Evolutionary conservation across 1,284 basidiomycete genomes (phyloP), one percentile per base, ranked within the genome.

Genomic region (Agaricales sp.): DNA sequence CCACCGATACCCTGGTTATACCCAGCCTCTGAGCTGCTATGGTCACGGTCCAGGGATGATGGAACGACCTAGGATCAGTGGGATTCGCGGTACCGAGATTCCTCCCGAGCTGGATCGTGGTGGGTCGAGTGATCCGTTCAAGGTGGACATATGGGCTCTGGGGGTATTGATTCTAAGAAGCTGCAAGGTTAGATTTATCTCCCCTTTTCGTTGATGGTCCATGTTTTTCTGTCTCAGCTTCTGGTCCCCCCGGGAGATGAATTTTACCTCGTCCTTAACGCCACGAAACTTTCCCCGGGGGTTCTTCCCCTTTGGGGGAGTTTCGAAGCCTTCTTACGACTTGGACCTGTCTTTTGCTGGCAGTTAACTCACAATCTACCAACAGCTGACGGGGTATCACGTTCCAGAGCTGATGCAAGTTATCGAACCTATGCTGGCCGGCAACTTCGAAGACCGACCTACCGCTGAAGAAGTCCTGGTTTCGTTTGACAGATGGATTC

Each of bases 111-210:
- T 76, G 45, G 80, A 80, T 55, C 59, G 60, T 18, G 73, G 70
- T 21, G 71, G 69, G 43, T 59, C 59, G 46, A 64, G 67, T 43
- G 74, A 84, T 61, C 79, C 82, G 3, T 87, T 75, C 61, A 84
- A 83, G 61, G 67, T 82, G 4, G 83, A 87, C 56, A 71, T 86
- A 2, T 87, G 80, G 77, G 79, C 81, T 12, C 61, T 86, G 21
- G 83, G 69, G 16, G 66, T 82, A 13, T 65, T 85, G 4, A 75
- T 86, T 30, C 60, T 83, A 44, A 72, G 75, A 37, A 75, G 77
- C 43, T 79, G 77, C 64, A 75, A 83, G 63, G 84, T 82, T 16
- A 8, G 39, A 4, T 41, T 16, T 20, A 35, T 35, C 8, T 35
- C 30, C 11, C 30, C 30, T 8, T 35, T 35, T 35, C n/a, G 30